Evolutionary conservation across 441 rosid genomes (phyloP), one percentile per base, ranked within the genome.

Genomic region (Codiaeum variegatum): DNA sequence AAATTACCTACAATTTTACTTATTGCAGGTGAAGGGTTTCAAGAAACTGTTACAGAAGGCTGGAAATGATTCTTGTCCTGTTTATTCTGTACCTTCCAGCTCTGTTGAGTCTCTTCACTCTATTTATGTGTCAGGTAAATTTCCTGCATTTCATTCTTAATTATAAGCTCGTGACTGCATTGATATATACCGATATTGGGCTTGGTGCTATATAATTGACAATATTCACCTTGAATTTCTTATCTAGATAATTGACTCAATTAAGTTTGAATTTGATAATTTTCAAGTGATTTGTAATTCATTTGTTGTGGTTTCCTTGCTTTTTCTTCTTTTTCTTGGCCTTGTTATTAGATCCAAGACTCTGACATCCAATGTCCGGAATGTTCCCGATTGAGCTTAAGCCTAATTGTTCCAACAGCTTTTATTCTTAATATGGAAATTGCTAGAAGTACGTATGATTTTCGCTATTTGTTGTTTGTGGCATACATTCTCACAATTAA

Each of bases 21-120:
- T 81, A 66, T 82, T 81, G 76, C 86, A 93, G 98, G 91, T 86
- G 51, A 90, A 83, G 71, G 91, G 90, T 40, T 93, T 95, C 82
- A 80, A 83, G 69, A 87, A 84, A 84, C 44, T 91, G 76, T 75
- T 93, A 69, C 86, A 78, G 84, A 95, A 90, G 85, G 96, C 89
- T 29, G 90, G 85, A 76, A 84, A 71, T 67, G 82, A 80, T 68
- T 85, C 93, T 24, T 90, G 92, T 81, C 86, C 92, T 56, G 74
- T 46, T 71, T 80, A 85, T 77, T 47, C 88, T 16, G 67, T 95
- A 74, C 84, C 86, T 36, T 71, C 89, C 9, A 18, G 73, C 60
- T 86, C 85, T 54, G 68, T 93, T 0, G 95, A 86, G 77, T 71
- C 86, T 16, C 82, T 90, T 69, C 89, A 44, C 63, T 59, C 78